phyloP scores from a whole-genome alignment of 2,329 filamentous ascomycete genomes.

The Claviceps sp. region DNA sequence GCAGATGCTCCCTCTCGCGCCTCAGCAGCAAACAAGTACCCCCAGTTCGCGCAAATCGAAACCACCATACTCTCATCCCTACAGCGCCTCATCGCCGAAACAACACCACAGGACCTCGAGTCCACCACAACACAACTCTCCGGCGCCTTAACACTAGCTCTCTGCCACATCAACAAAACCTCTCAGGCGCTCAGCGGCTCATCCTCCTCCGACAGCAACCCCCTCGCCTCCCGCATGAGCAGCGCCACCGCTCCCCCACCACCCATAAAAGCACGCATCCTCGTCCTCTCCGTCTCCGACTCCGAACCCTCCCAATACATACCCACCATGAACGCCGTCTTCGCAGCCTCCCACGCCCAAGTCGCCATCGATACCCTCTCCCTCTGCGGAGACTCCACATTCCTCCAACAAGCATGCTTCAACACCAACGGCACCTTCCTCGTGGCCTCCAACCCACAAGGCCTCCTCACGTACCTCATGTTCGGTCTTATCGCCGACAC shows the following conservation, averaged over 20 bases:
- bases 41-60: slow-evolving; percentile 81
- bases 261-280: slow-evolving; percentile 48
- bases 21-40: slow-evolving; percentile 75
- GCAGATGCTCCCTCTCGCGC: slow-evolving; percentile 19
- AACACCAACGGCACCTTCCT: slow-evolving; percentile 47
- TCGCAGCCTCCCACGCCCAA: slow-evolving; percentile 76
- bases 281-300: slow-evolving; percentile 81
- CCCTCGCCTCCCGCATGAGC: slow-evolving; percentile 20
- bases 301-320: slow-evolving; percentile 85
- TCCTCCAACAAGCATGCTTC: slow-evolving; percentile 77
- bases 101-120: slow-evolving; percentile 50
- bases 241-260: slow-evolving; percentile 17
- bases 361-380: slow-evolving; percentile 90
- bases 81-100: slow-evolving; percentile 56
- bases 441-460: slow-evolving; percentile 43
- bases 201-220: slow-evolving; percentile 24
- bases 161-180: slow-evolving; percentile 81
- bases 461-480: slow-evolving; percentile 86
- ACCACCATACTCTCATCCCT: slow-evolving; percentile 64
- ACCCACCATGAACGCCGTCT: slow-evolving; percentile 95
- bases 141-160: slow-evolving; percentile 77
- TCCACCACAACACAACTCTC: slow-evolving; percentile 77
- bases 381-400: slow-evolving; percentile 72
- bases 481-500: slow-evolving; percentile 69
- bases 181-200: slow-evolving; percentile 50